phyloP scores from a whole-genome alignment of 2,329 filamentous ascomycete genomes.

The Fusarium sp. region DNA sequence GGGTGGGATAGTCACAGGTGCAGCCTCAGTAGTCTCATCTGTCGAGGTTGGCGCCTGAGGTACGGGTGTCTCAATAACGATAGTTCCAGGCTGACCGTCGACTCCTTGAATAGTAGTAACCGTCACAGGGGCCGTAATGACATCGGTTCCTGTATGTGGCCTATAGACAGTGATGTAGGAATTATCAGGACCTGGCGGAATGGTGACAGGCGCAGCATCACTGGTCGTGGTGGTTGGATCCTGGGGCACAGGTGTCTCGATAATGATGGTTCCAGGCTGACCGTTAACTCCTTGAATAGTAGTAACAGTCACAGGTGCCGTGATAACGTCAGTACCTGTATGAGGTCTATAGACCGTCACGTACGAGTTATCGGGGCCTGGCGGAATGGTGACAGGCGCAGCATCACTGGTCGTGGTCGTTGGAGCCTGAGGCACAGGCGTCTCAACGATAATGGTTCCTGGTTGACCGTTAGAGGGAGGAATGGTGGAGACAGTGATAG shows the following conservation, averaged over 20 bases:
- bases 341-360: conserved; percentile 29
- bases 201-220: conserved; percentile 1
- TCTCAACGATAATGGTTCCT: conserved; percentile 24
- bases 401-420: background rate
- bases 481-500: conserved; percentile 19
- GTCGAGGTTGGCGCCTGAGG: background rate
- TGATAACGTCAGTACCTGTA: conserved; percentile 11
- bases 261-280: conserved; percentile 19
- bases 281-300: conserved; percentile 15
- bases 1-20: conserved; percentile 12
- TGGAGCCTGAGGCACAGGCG: background rate
- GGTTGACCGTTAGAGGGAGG: conserved; percentile 10
- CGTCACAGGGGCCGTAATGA: conserved; percentile 19
- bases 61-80: conserved; percentile 20
- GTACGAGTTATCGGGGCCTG: conserved; percentile 15
- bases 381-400: conserved; percentile 13
- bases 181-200: conserved; percentile 15
- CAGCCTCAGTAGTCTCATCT: background rate
- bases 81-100: conserved; percentile 15
- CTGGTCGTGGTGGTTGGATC: background rate
- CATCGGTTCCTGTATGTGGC: conserved; percentile 12
- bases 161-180: conserved; percentile 25
- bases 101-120: conserved; percentile 15
- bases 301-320: conserved; percentile 17
- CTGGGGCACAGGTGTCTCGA: conserved; percentile 12